Conservation (phyloP, 1,284 basidiomycete species). For the Anthracocystis setariae region DNA sequence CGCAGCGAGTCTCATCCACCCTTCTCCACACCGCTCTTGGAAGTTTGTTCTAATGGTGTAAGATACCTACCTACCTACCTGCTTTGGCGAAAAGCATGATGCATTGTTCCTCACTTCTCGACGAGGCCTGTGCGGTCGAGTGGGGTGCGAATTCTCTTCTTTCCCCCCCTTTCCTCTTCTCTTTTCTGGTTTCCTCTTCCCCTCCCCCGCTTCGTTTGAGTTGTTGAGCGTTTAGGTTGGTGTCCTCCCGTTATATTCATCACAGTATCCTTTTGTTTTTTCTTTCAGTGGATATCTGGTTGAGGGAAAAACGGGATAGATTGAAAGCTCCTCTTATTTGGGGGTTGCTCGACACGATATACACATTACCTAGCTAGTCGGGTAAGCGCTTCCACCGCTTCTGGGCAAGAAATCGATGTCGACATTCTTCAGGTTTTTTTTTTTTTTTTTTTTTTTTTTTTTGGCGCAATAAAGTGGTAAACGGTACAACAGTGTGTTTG, state of each 20-base stretch:
- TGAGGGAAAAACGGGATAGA: slow-evolving; percentile 60
- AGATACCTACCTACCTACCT: slow-evolving; percentile 41
- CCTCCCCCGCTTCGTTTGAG: not conserved
- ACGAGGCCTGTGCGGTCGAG: too few species aligned
- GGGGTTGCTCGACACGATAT: slow-evolving; percentile 25
- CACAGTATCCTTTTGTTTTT: slow-evolving; percentile 49
- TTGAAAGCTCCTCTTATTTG: slow-evolving; percentile 1
- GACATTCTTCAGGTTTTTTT: slow-evolving; percentile 11
- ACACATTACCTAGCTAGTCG: slow-evolving; percentile 50
- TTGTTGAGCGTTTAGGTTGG: slow-evolving; percentile 5
- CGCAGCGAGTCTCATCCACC: not conserved
- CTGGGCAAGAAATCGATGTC: slow-evolving; percentile 46
- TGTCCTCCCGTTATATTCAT: slow-evolving; percentile 56
- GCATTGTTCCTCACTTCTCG: slow-evolving; percentile 18
- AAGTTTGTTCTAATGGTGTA: slow-evolving; percentile 20
- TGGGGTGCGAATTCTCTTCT: too few species aligned
- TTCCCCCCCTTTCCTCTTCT: not conserved
- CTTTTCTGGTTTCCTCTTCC: not conserved
- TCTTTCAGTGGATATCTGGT: slow-evolving; percentile 51
- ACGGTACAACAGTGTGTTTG: too few species aligned
- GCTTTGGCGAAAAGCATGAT: too few species aligned
- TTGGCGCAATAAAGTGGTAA: not conserved
- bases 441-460: not conserved
- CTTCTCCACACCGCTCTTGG: slow-evolving; percentile 24
- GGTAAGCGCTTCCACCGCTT: slow-evolving; percentile 48